Percentiles rank a stretch among this genome's conserved stretches.
phyloP scores from a whole-genome alignment of 495 filamentous ascomycete species.

The Penicillium verhagenii region DNA sequence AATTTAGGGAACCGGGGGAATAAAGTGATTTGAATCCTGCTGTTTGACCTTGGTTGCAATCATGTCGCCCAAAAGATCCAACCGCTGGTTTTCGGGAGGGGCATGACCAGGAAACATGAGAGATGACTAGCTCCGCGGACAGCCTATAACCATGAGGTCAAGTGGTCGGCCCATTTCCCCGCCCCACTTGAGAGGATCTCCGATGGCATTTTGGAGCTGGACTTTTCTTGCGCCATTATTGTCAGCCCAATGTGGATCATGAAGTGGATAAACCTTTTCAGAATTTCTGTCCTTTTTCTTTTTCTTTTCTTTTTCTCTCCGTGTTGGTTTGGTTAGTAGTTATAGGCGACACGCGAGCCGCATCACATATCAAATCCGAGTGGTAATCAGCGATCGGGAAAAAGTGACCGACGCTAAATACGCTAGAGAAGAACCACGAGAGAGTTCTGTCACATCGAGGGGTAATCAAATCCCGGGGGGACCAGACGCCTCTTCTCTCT shows the following conservation, averaged over 20 bases:
- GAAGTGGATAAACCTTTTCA: background rate
- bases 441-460: conserved; percentile 19
- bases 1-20: background rate
- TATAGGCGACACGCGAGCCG: conserved; percentile 19
- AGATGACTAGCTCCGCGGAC: conserved; percentile 5
- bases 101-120: background rate
- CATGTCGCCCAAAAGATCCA: background rate
- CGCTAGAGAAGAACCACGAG: background rate
- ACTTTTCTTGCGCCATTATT: conserved; percentile 2
- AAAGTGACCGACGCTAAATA: background rate
- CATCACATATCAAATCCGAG: conserved; percentile 11
- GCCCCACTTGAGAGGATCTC: conserved; percentile 15
- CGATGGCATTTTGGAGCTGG: conserved; percentile 7
- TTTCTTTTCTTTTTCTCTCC: background rate
- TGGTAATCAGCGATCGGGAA: background rate
- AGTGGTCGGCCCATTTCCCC: conserved; percentile 1
- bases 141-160: conserved; percentile 2
- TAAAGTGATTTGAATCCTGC: too few relatives aligned
- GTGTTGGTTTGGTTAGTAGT: background rate
- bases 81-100: background rate
- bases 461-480: conserved; percentile 16
- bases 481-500: background rate
- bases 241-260: conserved; percentile 1
- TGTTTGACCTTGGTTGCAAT: background rate
- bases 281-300: too few relatives aligned